Percentiles rank a stretch among this genome's conserved stretches.
These are phyloP conservation scores for Tricladium varicosporioides DNA, from an alignment of 2,329 filamentous ascomycete genomes.

Conservation along the genomic window DNA sequence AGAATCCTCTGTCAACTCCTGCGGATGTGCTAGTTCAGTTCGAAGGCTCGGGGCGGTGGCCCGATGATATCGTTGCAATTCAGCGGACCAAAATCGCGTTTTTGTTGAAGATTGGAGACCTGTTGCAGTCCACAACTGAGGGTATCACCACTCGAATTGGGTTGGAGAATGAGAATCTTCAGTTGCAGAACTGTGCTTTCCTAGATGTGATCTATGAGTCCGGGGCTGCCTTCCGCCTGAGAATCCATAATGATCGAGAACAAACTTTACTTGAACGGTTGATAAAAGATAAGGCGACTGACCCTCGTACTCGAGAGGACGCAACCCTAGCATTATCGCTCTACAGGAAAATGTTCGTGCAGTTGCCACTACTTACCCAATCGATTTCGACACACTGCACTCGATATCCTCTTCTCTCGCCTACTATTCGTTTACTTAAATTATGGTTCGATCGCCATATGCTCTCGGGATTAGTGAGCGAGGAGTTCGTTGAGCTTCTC, in stretches of 20 bases:
- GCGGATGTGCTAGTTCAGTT: constrained; percentile 86
- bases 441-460: constrained; percentile 87
- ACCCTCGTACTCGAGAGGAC: constrained; percentile 64
- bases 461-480: constrained; percentile 69
- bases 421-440: constrained; percentile 81
- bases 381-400: constrained; percentile 78
- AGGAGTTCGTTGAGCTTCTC: constrained; percentile 83
- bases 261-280: constrained; percentile 76
- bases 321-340: constrained; percentile 66
- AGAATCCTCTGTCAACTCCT: constrained; percentile 44
- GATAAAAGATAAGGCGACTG: constrained; percentile 69
- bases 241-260: constrained; percentile 88
- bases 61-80: constrained; percentile 85
- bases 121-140: constrained; percentile 62
- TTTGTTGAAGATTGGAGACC: constrained; percentile 60
- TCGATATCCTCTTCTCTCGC: constrained; percentile 74
- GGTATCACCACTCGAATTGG: constrained; percentile 69
- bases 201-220: constrained; percentile 76
- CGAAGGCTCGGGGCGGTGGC: constrained; percentile 91
- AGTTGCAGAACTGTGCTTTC: constrained; percentile 74
- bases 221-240: constrained; percentile 75
- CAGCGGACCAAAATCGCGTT: constrained; percentile 94
- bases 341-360: constrained; percentile 70
- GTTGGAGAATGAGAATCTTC: constrained; percentile 70
- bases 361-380: constrained; percentile 76